phyloP scores from a whole-genome alignment of 2,329 filamentous ascomycete genomes.

The Aspergillus novofumigatus region DNA sequence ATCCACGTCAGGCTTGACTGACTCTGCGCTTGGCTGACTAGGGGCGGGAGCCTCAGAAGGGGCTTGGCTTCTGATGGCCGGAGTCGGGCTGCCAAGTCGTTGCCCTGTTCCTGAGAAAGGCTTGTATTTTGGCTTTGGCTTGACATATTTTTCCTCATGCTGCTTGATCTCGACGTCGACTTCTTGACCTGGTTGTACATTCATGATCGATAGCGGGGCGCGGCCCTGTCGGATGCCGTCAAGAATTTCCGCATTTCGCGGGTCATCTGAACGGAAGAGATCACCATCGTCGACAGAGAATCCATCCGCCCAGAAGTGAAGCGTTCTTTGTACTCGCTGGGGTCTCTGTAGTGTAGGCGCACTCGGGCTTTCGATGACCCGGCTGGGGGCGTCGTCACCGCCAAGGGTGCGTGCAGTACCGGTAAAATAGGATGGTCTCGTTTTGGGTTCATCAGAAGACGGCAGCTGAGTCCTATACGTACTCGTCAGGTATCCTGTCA shows the following conservation, averaged over 20 bases:
- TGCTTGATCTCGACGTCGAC: constrained; percentile 63
- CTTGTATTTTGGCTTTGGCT: constrained; percentile 61
- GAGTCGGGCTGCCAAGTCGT: constrained; percentile 60
- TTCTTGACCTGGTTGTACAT: constrained; percentile 59
- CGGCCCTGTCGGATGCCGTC: constrained; percentile 61
- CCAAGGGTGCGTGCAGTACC: constrained; percentile 62
- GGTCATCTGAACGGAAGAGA: constrained; percentile 60
- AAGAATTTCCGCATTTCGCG: constrained; percentile 57
- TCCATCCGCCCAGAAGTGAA: constrained; percentile 63
- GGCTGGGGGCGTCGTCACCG: constrained; percentile 59
- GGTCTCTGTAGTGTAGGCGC: constrained; percentile 39
- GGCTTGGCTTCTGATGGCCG: constrained; percentile 42
- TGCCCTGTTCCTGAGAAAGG: constrained; percentile 59
- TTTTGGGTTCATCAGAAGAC: constrained; percentile 42
- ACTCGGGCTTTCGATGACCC: constrained; percentile 51
- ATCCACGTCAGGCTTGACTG: constrained; percentile 49
- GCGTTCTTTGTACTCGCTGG: constrained; percentile 53
- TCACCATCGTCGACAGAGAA: constrained; percentile 64
- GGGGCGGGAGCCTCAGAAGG: constrained; percentile 27
- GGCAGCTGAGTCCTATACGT: constrained; percentile 26
- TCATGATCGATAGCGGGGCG: constrained; percentile 59
- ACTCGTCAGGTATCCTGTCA: constrained; percentile 1
- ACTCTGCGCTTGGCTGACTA: constrained; percentile 17
- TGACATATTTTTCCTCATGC: constrained; percentile 60
- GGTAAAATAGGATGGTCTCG: constrained; percentile 48